Evolutionary conservation across 2,329 filamentous ascomycete genomes (phyloP).

Genomic region (Pseudofabraea citricarpa): DNA sequence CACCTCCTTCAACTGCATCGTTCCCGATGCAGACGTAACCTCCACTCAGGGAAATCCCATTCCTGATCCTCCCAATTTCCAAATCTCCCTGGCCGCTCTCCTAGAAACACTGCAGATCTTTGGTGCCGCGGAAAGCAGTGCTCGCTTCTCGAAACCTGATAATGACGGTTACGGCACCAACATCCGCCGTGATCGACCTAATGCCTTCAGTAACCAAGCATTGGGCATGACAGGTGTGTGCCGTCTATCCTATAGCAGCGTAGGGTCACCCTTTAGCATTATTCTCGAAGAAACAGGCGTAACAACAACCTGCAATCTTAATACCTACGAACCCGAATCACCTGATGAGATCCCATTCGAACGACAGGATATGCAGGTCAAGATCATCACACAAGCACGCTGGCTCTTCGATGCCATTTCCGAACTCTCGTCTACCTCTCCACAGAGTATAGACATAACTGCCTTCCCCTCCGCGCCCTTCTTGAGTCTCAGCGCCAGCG

Average conservation of each 20-base stretch:
- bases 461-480: constrained; percentile 58
- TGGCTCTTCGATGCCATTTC: constrained; percentile 68
- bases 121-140: constrained; percentile 68
- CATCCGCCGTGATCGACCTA: constrained; percentile 56
- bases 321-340: constrained; percentile 75
- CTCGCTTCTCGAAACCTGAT: constrained; percentile 52
- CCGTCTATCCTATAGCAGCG: constrained; percentile 69
- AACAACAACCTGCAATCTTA: constrained; percentile 83
- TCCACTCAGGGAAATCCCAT: constrained; percentile 33
- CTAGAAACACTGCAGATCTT: constrained; percentile 96
- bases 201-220: constrained; percentile 78
- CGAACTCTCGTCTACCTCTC: constrained; percentile 56
- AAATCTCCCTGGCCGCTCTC: constrained; percentile 80
- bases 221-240: constrained; percentile 84
- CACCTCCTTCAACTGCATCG: constrained; percentile 72
- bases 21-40: constrained; percentile 31
- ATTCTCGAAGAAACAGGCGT: constrained; percentile 82
- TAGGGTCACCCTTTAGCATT: constrained; percentile 76
- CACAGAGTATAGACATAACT: constrained; percentile 67
- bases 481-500: constrained; percentile 66
- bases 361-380: constrained; percentile 73
- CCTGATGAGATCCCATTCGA: constrained; percentile 85
- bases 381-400: constrained; percentile 86
- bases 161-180: constrained; percentile 58
- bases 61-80: constrained; percentile 62